Base-by-base conservation (phyloP, 495 filamentous ascomycete species). In the Cercophora newfieldiana region DNA sequence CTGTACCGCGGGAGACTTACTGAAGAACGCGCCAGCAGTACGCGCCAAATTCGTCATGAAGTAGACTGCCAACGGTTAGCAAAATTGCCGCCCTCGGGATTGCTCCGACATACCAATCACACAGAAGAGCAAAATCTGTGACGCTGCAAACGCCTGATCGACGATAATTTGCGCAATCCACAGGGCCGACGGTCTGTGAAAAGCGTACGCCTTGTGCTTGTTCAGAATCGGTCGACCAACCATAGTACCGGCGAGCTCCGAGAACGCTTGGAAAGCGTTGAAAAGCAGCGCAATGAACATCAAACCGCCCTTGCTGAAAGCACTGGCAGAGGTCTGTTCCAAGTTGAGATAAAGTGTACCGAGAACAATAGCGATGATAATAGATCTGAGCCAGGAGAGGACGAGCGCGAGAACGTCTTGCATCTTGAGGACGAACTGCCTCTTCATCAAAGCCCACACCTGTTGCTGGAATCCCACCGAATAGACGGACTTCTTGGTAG, bases 401-500 rank as follows among this genome's bases (percentile, higher is more conserved):
- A 82, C 79, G n/a, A 93, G 78, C 2, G 85, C 85, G 69, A 94
- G 90, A 57, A 89, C 89, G 71, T 96, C 92, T 71, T 94, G 91
- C 85, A 89, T 90, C 77, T 94, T 94, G 67, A 94, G 86, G 28
- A 90, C 79, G 72, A 90, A 94, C 71, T 96, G 92, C 1, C 92
- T 84, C 69, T 92, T 88, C 84, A 92, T 90, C 61, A 95, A 70
- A 6, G 90, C 89, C 90, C 90, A 94, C 7, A 94, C 81, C 72
- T 96, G 92, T 1, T 89, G 78, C 61, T 89, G 85, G 73, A 91
- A 93, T 0, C 90, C 90, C 57, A 94, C 89, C 0, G 86, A 90
- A 79, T 96, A 96, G 16, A 93, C 90, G 2, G 89, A 91, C 51
- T 83, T 86, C 68, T 87, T 84, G 0, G 80, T 75, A 0, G 89